A percentile compares a stretch with the other conserved stretches of the same genome.
Evolutionary conservation across 768 basidiomycete genomes (phyloP).

Genomic region (Dictyophora rubrovolvata): DNA sequence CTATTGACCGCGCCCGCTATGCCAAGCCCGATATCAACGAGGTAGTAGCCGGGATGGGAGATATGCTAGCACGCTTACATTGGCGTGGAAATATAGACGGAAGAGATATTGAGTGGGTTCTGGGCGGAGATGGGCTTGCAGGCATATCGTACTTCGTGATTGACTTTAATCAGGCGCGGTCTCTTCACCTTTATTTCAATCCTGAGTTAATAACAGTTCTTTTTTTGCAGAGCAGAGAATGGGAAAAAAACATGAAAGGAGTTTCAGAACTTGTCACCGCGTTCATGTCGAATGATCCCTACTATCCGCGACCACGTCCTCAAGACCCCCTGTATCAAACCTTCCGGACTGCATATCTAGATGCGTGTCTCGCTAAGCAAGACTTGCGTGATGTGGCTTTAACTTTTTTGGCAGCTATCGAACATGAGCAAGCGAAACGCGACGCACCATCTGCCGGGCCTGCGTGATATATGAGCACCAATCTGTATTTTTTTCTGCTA

Average conservation of each 20-base stretch:
- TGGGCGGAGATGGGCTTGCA: conserved; percentile 18
- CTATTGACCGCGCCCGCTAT: conserved; percentile 19
- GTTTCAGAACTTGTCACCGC: conserved; percentile 1
- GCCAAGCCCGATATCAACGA: conserved; percentile 11
- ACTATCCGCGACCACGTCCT: conserved; percentile 21
- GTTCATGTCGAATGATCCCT: conserved; percentile 23
- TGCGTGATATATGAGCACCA: background rate
- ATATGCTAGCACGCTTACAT: conserved; percentile 22
- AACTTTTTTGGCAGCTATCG: background rate
- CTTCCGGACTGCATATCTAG: conserved; percentile 18
- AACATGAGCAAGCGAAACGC: background rate
- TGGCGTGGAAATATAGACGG: conserved; percentile 18
- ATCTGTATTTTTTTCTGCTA: too few relatives aligned
- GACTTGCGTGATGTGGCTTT: background rate
- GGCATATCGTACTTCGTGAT: conserved; percentile 17
- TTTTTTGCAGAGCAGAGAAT: background rate
- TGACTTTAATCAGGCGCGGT: conserved; percentile 24
- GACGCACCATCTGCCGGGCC: background rate
- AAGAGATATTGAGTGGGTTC: conserved; percentile 24
- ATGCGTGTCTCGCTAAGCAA: conserved; percentile 10
- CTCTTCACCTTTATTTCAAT: background rate
- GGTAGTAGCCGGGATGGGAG: conserved; percentile 21
- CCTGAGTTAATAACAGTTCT: background rate
- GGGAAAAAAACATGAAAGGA: background rate
- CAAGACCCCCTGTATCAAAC: conserved; percentile 15